These are phyloP conservation scores for Micromonas commoda DNA, from an alignment of 139 green algal genomes.

Conservation along the genomic window DNA sequence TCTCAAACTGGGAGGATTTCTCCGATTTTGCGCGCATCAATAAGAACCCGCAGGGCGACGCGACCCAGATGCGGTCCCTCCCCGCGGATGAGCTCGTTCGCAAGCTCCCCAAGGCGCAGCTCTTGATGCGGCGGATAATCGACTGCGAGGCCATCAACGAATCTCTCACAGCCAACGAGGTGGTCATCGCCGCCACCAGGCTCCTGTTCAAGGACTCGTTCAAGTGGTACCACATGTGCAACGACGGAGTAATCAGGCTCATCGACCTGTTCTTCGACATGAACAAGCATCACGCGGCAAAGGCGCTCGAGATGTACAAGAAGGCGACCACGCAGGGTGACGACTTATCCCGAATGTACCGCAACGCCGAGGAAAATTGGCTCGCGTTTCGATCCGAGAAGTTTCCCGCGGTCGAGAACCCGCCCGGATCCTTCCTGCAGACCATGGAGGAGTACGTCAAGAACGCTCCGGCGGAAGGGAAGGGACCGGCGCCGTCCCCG, in stretches of 20 bases:
- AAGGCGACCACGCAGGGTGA: conserved; percentile 36
- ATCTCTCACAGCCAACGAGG: conserved; percentile 45
- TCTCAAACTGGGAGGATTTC: background rate
- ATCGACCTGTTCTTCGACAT: conserved; percentile 84
- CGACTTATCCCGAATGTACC: conserved; percentile 25
- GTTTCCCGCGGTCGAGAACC: conserved; percentile 40
- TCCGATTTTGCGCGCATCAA: background rate
- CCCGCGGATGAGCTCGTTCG: conserved; percentile 53
- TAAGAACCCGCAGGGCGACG: background rate
- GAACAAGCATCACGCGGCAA: conserved; percentile 55
- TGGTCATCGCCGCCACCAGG: conserved; percentile 35
- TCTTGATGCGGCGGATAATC: conserved; percentile 60
- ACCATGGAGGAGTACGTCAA: conserved; percentile 79
- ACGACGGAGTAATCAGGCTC: conserved; percentile 83
- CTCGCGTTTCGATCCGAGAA: conserved; percentile 44
- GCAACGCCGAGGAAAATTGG: conserved; percentile 20
- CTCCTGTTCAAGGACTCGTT: conserved; percentile 52
- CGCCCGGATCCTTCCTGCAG: conserved; percentile 73
- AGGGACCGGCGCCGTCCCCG: background rate
- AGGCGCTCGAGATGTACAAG: conserved; percentile 66
- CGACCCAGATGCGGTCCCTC: too few species aligned
- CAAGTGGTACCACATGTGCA: conserved; percentile 65
- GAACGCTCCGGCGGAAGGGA: conserved; percentile 42
- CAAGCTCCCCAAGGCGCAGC: conserved; percentile 68
- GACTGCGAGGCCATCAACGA: conserved; percentile 66